These are phyloP conservation scores for Zymoseptoria brevis DNA, from an alignment of 2,329 filamentous ascomycete genomes.

Conservation along the genomic window DNA sequence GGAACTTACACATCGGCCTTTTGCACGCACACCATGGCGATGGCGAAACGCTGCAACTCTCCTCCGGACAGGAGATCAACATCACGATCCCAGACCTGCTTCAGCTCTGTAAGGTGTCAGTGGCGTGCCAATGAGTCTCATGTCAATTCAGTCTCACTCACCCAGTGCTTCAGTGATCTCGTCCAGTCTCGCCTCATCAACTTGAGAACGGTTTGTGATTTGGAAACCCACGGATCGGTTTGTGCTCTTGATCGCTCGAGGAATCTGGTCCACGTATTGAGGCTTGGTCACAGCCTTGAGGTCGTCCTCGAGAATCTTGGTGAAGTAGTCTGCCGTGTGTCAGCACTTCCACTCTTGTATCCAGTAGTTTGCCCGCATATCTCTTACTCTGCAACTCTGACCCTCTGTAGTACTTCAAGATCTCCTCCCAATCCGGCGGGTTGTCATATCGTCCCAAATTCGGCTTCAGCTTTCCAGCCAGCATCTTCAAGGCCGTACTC, in stretches of 20 bases:
- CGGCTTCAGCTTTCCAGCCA: constrained; percentile 96
- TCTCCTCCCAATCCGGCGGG: constrained; percentile 98
- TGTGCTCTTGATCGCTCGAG: constrained; percentile 76
- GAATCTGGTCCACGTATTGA: constrained; percentile 98
- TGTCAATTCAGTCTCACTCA: constrained; percentile 24
- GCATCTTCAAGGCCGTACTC: constrained; percentile 98
- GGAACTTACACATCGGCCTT: constrained; percentile 73
- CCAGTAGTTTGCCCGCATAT: background rate
- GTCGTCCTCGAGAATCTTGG: constrained; percentile 93
- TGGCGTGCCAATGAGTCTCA: background rate
- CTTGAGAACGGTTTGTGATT: constrained; percentile 65
- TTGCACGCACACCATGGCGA: constrained; percentile 90
- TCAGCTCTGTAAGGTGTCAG: constrained; percentile 52
- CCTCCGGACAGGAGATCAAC: constrained; percentile 87
- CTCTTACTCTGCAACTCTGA: constrained; percentile 87
- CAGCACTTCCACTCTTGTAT: constrained; percentile 15
- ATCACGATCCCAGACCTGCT: constrained; percentile 85
- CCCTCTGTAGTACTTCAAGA: constrained; percentile 95
- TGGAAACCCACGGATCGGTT: constrained; percentile 67
- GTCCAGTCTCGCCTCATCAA: constrained; percentile 61
- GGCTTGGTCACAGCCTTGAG: constrained; percentile 98
- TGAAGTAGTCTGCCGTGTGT: constrained; percentile 74
- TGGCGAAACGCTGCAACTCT: constrained; percentile 96
- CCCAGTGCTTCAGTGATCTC: constrained; percentile 73
- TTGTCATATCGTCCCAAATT: constrained; percentile 93